These are phyloP conservation scores for Dalbergia oliveri DNA, from an alignment of 306 rosid genomes.

Conservation along the genomic window DNA sequence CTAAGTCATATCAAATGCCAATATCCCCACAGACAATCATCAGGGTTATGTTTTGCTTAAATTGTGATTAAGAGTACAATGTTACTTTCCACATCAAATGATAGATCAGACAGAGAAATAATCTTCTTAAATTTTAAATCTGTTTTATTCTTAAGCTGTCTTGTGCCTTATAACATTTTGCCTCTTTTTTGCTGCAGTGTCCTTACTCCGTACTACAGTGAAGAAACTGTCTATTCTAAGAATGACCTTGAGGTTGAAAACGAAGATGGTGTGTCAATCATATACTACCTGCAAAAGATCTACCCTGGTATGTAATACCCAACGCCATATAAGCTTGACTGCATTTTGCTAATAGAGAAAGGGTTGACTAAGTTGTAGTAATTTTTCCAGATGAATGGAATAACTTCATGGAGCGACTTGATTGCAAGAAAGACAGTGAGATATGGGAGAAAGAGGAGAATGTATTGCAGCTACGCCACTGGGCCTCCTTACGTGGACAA, in stretches of 20 bases:
- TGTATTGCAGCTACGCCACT: conserved; percentile 88
- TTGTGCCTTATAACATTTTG: conserved; percentile 32
- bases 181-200: conserved; percentile 68
- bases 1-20: too few relatives aligned
- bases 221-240: conserved; percentile 96
- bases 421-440: conserved; percentile 84
- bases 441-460: conserved; percentile 90
- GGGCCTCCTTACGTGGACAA: conserved; percentile 98
- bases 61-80: too few relatives aligned
- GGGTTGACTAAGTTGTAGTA: conserved; percentile 28
- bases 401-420: conserved; percentile 92
- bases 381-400: conserved; percentile 89
- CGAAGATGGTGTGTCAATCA: conserved; percentile 95
- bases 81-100: too few relatives aligned
- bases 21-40: too few relatives aligned
- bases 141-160: conserved; percentile 31
- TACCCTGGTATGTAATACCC: conserved; percentile 79
- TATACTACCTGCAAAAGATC: conserved; percentile 95
- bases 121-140: not conserved
- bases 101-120: too few relatives aligned
- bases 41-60: too few relatives aligned
- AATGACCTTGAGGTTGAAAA: conserved; percentile 94
- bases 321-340: conserved; percentile 31
- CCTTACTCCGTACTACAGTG: conserved; percentile 97
- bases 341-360: conserved; percentile 31